Base-by-base conservation (phyloP, 2,329 filamentous ascomycete genomes). In the Aspergillus texensis region DNA sequence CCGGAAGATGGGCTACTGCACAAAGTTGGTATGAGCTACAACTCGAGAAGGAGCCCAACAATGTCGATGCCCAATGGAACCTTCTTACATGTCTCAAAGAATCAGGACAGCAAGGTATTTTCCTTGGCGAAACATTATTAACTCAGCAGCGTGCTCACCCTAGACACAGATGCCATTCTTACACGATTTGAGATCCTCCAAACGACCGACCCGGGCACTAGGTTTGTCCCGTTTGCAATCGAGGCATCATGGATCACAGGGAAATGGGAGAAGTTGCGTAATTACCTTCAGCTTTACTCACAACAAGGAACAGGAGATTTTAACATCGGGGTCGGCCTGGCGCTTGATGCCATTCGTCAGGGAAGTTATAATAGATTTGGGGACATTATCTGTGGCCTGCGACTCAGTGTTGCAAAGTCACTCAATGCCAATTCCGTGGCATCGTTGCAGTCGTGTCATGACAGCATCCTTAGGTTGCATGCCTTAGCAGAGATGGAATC, bases 1-100 rank as follows among this genome's bases (percentile, higher is more conserved):
- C 94, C 24, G 95, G 95, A 4, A 86, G 94, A 66, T 99, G 95
- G 94, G 90, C 92, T 19, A 92, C 94, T 58, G 95, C 94, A 28
- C 95, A 98, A 79, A 96, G 92, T 67, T 99, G 96, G 95, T 98
- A 97, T 77, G 94, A 99, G 75, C 89, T 97, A 67, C 90, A 94
- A 67, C 84, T 98, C 39, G 89, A 91, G 3, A 89, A 95, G 70
- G 85, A 90, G 53, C 94, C 94, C 0, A 83, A 89, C 59, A 90
- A 96, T 73, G 75, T 86, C 21, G 91, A 96, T 62, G 85, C 91
- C 14, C 94, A 97, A 74, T 84, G 92, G 62, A 91, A 96, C 70
- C 84, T 99, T 41, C 82, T 99, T 60, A 91, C 89, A 34, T 98
- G 95, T 71, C 83, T 99, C 11, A 94, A 93, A 74, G 93, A 97